Percentiles rank a stretch among this genome's conserved stretches.
Conservation (phyloP, 495 filamentous ascomycete species). For the Daldinia decipiens region DNA sequence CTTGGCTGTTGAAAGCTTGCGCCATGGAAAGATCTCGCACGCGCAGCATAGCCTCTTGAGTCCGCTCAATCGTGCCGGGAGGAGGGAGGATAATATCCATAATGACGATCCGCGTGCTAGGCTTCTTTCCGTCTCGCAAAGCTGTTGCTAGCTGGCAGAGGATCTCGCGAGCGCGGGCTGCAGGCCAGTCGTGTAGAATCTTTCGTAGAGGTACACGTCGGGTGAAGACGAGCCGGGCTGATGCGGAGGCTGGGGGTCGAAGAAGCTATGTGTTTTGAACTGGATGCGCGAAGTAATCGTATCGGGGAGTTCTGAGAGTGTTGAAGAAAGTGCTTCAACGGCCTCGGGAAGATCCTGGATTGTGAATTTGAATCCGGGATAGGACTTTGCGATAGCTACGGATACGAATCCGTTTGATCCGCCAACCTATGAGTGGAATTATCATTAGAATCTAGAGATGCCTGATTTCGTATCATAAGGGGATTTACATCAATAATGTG, state of each 20-base stretch:
- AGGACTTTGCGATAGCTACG: background rate
- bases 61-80: background rate
- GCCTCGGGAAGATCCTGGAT: background rate
- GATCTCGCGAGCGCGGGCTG: constrained; percentile 1
- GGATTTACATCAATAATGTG: background rate
- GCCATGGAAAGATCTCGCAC: constrained; percentile 4
- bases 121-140: background rate
- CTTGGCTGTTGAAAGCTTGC: background rate
- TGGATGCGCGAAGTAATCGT: background rate
- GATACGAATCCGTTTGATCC: constrained; percentile 4
- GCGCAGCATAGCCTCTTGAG: constrained; percentile 1
- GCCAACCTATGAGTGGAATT: background rate
- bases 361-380: background rate
- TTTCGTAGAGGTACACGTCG: background rate
- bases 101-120: background rate
- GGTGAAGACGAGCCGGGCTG: background rate
- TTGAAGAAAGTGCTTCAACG: background rate
- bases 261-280: background rate
- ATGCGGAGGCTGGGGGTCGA: background rate
- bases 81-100: background rate
- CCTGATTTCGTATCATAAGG: background rate
- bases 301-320: background rate
- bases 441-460: background rate
- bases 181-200: constrained; percentile 3
- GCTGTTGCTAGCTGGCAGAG: background rate